Evolutionary conservation across 2,329 filamentous ascomycete species (phyloP).

Genomic region (Mycocentrospora acerina): DNA sequence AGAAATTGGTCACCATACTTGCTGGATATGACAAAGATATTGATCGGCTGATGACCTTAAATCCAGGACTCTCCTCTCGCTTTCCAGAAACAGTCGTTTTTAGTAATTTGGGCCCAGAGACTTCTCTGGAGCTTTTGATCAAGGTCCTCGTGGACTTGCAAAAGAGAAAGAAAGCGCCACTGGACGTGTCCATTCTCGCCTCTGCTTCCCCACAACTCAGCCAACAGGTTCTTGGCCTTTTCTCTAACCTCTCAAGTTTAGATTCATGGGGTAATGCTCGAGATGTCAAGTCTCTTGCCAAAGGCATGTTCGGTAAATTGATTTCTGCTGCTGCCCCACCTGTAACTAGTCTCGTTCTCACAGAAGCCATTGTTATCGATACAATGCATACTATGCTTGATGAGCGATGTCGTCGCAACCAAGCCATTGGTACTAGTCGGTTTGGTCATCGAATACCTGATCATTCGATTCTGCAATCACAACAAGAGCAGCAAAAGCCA

Average conservation of each 20-base stretch:
- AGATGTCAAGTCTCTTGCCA: slow-evolving; percentile 60
- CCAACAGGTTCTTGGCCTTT: slow-evolving; percentile 27
- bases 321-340: slow-evolving; percentile 25
- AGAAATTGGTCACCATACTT: slow-evolving; percentile 66
- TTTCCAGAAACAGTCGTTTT: slow-evolving; percentile 67
- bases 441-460: slow-evolving; percentile 5
- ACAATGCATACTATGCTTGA: slow-evolving; percentile 35
- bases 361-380: slow-evolving; percentile 22
- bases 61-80: slow-evolving; percentile 64
- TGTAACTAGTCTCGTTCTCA: slow-evolving; percentile 19
- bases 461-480: slow-evolving; percentile 1
- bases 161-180: slow-evolving; percentile 31
- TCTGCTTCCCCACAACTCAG: slow-evolving; percentile 15
- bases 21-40: slow-evolving; percentile 70
- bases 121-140: slow-evolving; percentile 43
- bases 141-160: slow-evolving; percentile 37
- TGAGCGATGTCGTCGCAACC: slow-evolving; percentile 31
- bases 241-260: slow-evolving; percentile 47
- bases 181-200: slow-evolving; percentile 31
- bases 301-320: slow-evolving; percentile 49
- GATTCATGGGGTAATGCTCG: slow-evolving; percentile 64
- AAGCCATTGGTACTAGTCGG: slow-evolving; percentile 19
- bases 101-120: slow-evolving; percentile 34
- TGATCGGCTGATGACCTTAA: slow-evolving; percentile 61
- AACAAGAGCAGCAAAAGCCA: slow-evolving; percentile 9